Evolutionary conservation across 1,139 yeast genomes (phyloP).

Genomic region (Sugiyamaella novakii): DNA sequence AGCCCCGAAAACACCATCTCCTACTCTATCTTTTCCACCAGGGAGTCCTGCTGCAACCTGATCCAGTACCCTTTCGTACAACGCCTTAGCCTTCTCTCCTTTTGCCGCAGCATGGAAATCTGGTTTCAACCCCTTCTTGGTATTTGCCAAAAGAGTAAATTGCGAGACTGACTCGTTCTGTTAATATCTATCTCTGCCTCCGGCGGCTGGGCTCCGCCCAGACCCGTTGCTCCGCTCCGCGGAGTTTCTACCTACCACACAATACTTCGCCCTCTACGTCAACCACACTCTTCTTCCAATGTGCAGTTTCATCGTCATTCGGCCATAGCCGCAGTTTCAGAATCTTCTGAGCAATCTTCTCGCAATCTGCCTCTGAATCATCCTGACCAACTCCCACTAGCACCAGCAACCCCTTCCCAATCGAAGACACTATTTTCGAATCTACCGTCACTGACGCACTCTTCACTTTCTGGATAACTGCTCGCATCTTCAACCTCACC

Average conservation of each 20-base stretch:
- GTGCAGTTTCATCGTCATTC: conserved; percentile 54
- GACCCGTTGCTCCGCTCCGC: background rate
- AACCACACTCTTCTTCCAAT: conserved; percentile 59
- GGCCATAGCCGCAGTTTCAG: conserved; percentile 71
- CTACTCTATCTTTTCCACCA: conserved; percentile 60
- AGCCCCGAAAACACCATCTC: conserved; percentile 92
- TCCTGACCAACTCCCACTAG: conserved; percentile 80
- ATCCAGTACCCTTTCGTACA: conserved; percentile 64
- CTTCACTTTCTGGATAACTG: conserved; percentile 85
- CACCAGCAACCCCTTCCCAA: conserved; percentile 72
- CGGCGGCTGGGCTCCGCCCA: too few species aligned
- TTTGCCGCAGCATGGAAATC: conserved; percentile 90
- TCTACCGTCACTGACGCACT: conserved; percentile 87
- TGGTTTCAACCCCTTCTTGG: conserved; percentile 89
- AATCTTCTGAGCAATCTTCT: conserved; percentile 66
- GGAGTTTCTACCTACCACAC: conserved; percentile 43
- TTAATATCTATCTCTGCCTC: too few species aligned
- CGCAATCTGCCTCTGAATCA: conserved; percentile 75
- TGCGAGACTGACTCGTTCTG: conserved; percentile 89
- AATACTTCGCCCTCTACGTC: conserved; percentile 62
- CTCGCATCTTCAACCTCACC: conserved; percentile 80
- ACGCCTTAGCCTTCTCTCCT: conserved; percentile 64
- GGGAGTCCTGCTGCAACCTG: conserved; percentile 50
- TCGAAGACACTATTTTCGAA: conserved; percentile 66
- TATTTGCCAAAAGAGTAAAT: conserved; percentile 80